Conservation (phyloP, 805 yeast genomes). For the Myxozyma sirexii region DNA sequence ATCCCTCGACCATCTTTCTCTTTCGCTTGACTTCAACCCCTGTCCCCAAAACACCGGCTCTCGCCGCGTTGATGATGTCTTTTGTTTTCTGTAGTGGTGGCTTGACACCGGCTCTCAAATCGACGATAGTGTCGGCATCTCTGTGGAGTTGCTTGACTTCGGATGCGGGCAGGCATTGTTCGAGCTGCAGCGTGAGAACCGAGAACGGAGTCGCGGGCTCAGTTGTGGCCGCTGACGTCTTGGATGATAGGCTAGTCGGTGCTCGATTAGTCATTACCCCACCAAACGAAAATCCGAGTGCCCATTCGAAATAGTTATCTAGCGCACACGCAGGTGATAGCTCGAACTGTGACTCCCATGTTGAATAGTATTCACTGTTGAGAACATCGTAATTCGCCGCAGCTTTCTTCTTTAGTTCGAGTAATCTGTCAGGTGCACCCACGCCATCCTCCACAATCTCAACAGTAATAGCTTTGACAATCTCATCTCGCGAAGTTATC, state of each 20-base stretch:
- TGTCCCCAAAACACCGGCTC: conserved; percentile 1
- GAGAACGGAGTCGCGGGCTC: background rate
- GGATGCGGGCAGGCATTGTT: conserved; percentile 7
- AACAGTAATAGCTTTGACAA: conserved; percentile 10
- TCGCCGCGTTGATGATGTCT: conserved; percentile 2
- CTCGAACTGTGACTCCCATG: conserved; percentile 23
- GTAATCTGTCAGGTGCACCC: conserved; percentile 22
- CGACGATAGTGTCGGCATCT: conserved; percentile 8
- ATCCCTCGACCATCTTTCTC: conserved; percentile 22
- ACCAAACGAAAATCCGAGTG: conserved; percentile 23
- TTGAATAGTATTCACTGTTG: conserved; percentile 5
- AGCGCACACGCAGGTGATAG: conserved; percentile 13
- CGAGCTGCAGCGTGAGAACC: background rate
- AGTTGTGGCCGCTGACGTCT: background rate
- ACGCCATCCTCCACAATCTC: conserved; percentile 12
- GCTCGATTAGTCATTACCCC: background rate
- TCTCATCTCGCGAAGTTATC: conserved; percentile 18
- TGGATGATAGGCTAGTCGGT: background rate
- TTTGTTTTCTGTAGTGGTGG: conserved; percentile 7
- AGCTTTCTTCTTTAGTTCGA: conserved; percentile 21
- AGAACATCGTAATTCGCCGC: conserved; percentile 20
- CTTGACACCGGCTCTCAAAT: background rate
- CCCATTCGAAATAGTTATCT: conserved; percentile 17
- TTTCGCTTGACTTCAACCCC: background rate
- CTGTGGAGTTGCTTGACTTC: conserved; percentile 1